Conservation (phyloP, 2,329 filamentous ascomycete genomes). For the Phyllosticta ampelicida region DNA sequence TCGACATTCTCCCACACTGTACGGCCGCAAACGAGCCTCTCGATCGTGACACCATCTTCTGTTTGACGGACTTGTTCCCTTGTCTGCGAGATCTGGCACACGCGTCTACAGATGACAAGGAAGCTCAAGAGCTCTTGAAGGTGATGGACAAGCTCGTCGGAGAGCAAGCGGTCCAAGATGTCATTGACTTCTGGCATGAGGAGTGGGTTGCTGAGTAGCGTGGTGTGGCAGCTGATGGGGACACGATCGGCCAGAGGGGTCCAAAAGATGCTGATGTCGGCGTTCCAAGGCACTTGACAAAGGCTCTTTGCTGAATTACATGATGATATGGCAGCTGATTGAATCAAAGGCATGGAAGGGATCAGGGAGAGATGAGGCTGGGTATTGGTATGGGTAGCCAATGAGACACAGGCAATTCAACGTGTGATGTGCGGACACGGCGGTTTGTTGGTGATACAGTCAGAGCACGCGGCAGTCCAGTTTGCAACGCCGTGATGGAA, state of each 20-base stretch:
- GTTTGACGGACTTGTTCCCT: constrained; percentile 23
- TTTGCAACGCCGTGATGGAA: too few relatives aligned
- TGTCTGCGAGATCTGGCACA: constrained; percentile 23
- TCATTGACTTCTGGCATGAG: constrained; percentile 24
- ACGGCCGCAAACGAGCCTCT: constrained; percentile 12
- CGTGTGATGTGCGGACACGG: background rate
- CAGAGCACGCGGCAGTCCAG: background rate
- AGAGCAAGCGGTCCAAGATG: constrained; percentile 12
- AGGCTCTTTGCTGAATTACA: background rate
- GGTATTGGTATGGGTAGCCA: background rate
- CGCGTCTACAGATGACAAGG: constrained; percentile 12
- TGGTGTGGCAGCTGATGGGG: background rate
- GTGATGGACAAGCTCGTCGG: constrained; percentile 18
- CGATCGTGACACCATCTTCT: constrained; percentile 17
- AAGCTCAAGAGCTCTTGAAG: constrained; percentile 1
- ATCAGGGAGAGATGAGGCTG: background rate
- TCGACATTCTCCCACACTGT: constrained; percentile 22
- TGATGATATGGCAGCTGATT: background rate
- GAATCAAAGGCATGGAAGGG: background rate
- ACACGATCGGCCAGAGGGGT: background rate
- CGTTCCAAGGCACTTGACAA: background rate
- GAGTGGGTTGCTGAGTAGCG: constrained; percentile 18
- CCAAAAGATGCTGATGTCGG: background rate
- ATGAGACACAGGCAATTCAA: background rate
- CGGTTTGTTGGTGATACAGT: background rate